Base-by-base conservation (phyloP, 2,329 filamentous ascomycete genomes). In the Immersiporthe knoxdaviesiana region DNA sequence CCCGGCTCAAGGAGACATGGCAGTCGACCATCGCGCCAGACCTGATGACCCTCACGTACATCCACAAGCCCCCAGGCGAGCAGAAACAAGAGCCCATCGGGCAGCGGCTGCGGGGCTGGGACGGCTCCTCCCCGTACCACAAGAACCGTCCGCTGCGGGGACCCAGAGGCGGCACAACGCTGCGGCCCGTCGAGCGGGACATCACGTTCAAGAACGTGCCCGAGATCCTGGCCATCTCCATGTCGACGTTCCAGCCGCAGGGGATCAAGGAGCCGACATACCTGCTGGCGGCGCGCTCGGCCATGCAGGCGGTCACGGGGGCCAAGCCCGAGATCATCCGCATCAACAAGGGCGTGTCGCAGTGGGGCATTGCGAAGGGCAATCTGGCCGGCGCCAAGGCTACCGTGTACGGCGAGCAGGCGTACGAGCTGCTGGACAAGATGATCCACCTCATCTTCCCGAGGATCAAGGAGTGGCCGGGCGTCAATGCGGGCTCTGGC, bases 391-490 rank as follows among this genome's bases (percentile, higher is more conserved):
- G 92, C 70, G 88, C 92, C 74, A 97, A 95, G 77, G 90, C 88
- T 63, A 91, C 92, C 35, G 82, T 99, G 72, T 84, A 85, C 68
- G 93, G 93, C 39, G 91, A 96, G 78, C 87, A 91, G 70, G 96
- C 97, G 76, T 92, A 93, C 72, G 91, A 97, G 79, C 97, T 99
- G 79, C 78, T 99, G 59, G 92, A 95, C 76, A 97, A 97, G 83
- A 84, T 94, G 74, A 85, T 98, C 67, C 93, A 97, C 78, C 84
- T 98, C 11, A 94, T 99, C 7, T 86, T 98, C 78, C 96, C 96
- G 52, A 92, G 90, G 77, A 97, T 99, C 81, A 99, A 98, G 85
- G 96, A 99, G 75, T 99, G 93, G 92, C 88, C 88, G 68, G 96
- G 96, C 27, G 76, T 89, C 68, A 77, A 81, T 21, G 80, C 78